Evolutionary conservation across 768 basidiomycete species (phyloP), one percentile per base, ranked within the genome.

Genomic region (Nidula microcarpa): DNA sequence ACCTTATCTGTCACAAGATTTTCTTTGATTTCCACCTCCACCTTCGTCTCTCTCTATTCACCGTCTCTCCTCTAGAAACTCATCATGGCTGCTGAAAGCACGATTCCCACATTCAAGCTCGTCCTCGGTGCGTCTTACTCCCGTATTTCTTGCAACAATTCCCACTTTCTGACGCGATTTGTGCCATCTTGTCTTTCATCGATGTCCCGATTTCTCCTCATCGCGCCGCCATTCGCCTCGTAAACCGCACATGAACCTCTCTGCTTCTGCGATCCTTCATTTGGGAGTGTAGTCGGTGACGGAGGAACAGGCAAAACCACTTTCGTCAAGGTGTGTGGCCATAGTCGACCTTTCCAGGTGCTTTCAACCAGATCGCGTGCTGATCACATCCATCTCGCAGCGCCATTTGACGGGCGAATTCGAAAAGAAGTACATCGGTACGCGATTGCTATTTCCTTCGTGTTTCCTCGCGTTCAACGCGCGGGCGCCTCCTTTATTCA

Each of bases 361-460:
- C 45, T 53, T 41, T 55, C 47, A 60, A 59, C 62, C 56, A 62
- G 78, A 86, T 87, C 81, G 74, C 64, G 67, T 75, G 57, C 78
- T 85, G 82, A 88, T 86, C 74, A 63, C 56, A 37, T 33, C 49
- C 53, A 58, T 65, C 62, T 58, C 63, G 43, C 66, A 93, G 92
- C 92, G 94, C 71, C 95, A 98, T 76, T 86, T 96, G 84, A 97
- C 94, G 60, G 96, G 96, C 69, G 96, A 98, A 84, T 98, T 99
- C 71, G 96, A 99, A 79, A 99, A 99, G 85, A 99, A 99, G 74
- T 98, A 97, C 75, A 96, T 96, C 56, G 95, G 93, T 95, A 72
- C 54, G 89, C 60, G 44, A 53, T 58, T 57, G 51, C 54, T 47
- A 53, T 49, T 57, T 33, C 44, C 56, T 57, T 57, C 58, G 57